Evolutionary conservation across 345 rosid genomes (phyloP), one percentile per base, ranked within the genome.

Genomic region (Eutrema heterophyllum): DNA sequence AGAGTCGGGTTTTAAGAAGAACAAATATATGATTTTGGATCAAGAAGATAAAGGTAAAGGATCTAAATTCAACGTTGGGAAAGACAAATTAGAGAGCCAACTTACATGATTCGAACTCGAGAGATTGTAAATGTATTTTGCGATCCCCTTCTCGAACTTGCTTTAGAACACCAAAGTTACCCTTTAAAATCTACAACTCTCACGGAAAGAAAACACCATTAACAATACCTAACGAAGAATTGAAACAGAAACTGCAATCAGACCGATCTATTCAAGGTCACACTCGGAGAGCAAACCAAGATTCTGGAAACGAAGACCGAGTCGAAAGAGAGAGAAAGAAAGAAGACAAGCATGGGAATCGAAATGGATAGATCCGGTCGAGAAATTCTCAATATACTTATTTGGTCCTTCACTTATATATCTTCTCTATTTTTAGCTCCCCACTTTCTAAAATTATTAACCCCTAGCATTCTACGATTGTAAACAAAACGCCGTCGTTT

Each of bases 361-460:
- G 26, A 63, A 76, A 63, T 70, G 70, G 76, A 77, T 70, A 64
- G 67, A 77, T 71, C 49, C 68, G 72, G 68, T 56, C 63, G 26
- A 15, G 65, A 21, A 65, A 3, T 14, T 9, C 18, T 4, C 0
- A 15, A n/a, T 2, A 5, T 57, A 14, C 15, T 8, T 9, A 0
- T 10, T 43, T 65, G 50, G 15, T 50, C 73, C 73, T 65, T 64
- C 2, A 51, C 1, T 71, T 71, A 57, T 43, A 69, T 24, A 7
- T 49, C 1, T 41, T 49, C 40, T 64, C 21, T 39, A 6, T 40
- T 64, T 10, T n/a, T 9, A 41, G 7, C 21, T 29, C 36, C 7
- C 14, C 30, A 24, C 33, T 71, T 70, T 56, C 26, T 12, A 27
- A 54, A 54, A 13, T 0, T 68, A 41, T 61, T 13, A 51, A 21